Conservation (phyloP, 345 rosid species). For the Corymbia maculata region DNA sequence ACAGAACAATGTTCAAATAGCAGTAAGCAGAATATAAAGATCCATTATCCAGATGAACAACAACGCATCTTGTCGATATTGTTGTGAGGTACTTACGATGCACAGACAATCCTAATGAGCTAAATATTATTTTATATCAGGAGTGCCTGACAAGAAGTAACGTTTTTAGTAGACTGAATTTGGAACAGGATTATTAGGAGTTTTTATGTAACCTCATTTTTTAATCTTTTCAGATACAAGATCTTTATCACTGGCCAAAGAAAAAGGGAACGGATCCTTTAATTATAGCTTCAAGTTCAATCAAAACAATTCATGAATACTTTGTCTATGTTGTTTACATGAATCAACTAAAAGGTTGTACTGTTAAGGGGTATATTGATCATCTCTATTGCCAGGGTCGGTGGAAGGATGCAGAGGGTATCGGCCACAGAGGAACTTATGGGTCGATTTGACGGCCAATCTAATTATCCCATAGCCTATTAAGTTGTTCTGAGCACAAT, state of each 20-base stretch:
- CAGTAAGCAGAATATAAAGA: background rate
- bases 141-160: background rate
- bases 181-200: background rate
- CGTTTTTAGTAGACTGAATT: background rate
- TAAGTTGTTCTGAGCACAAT: background rate
- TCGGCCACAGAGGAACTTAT: background rate
- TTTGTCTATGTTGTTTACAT: background rate
- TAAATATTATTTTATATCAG: background rate
- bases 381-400: background rate
- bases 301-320: background rate
- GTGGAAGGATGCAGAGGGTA: background rate
- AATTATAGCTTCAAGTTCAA: background rate
- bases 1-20: background rate
- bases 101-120: background rate
- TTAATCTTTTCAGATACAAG: background rate
- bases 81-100: background rate
- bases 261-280: background rate
- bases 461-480: background rate
- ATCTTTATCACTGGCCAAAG: background rate
- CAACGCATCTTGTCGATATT: background rate
- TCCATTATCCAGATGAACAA: background rate
- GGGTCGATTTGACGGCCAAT: background rate
- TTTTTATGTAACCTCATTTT: background rate
- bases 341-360: background rate
- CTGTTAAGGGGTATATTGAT: background rate